These are phyloP conservation scores for Boletales sp. DNA, from an alignment of 768 basidiomycete species.

Conservation along the genomic window DNA sequence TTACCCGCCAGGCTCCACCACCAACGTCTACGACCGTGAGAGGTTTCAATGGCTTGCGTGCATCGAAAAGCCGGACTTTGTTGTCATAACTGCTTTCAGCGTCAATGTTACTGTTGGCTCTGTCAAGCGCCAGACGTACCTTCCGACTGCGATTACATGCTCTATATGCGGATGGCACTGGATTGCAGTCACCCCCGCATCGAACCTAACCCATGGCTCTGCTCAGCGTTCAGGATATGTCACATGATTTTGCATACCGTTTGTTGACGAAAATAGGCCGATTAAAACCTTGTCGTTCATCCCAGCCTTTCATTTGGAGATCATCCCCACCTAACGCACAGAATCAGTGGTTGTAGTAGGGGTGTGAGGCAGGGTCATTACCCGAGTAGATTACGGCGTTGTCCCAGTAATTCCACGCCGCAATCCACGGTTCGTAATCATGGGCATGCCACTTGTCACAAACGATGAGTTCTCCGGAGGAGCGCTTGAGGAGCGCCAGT, in stretches of 20 bases:
- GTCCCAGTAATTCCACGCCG: constrained; percentile 89
- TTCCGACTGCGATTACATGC: constrained; percentile 86
- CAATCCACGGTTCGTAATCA: constrained; percentile 92
- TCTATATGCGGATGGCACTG: constrained; percentile 79
- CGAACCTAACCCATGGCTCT: constrained; percentile 56
- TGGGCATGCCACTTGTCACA: constrained; percentile 79
- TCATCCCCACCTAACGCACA: constrained; percentile 83
- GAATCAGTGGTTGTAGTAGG: background rate
- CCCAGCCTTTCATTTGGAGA: constrained; percentile 87
- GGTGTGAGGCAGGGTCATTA: constrained; percentile 26
- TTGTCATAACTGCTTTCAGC: constrained; percentile 68
- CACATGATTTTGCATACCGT: constrained; percentile 39
- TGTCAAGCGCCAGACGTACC: constrained; percentile 42
- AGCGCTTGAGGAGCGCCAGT: constrained; percentile 55
- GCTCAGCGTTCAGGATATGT: background rate
- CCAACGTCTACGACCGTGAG: constrained; percentile 65
- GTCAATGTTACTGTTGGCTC: background rate
- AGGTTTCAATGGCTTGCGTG: constrained; percentile 58
- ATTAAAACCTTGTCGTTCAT: constrained; percentile 61
- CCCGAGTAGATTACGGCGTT: constrained; percentile 80
- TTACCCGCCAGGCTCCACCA: constrained; percentile 94
- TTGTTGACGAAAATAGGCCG: constrained; percentile 70
- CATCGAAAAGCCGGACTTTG: constrained; percentile 78
- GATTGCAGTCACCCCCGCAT: constrained; percentile 89
- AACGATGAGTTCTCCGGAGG: constrained; percentile 43